A percentile compares a stretch with the other conserved stretches of the same genome.
Conservation (phyloP, 306 rosid genomes). For the Quercus ilex region DNA sequence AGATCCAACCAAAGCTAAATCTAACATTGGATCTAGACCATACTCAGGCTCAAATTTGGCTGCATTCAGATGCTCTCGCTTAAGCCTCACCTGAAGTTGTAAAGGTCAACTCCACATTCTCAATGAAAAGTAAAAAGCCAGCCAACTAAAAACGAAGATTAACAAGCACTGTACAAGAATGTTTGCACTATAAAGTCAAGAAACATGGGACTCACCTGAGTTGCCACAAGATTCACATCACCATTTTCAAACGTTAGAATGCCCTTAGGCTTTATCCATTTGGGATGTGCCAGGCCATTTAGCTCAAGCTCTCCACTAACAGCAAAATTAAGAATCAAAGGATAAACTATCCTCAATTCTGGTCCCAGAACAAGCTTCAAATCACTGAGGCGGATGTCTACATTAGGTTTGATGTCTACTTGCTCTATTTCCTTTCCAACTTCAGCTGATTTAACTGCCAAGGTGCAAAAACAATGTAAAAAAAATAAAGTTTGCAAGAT, state of each 20-base stretch:
- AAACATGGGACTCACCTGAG: constrained; percentile 62
- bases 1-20: constrained; percentile 82
- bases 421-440: constrained; percentile 55
- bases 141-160: not conserved
- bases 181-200: not conserved
- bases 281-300: constrained; percentile 79
- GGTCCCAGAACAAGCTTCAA: constrained; percentile 91
- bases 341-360: constrained; percentile 84
- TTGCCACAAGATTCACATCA: constrained; percentile 90
- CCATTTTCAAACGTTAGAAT: constrained; percentile 80
- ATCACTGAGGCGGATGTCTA: constrained; percentile 69
- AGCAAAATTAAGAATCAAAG: constrained; percentile 74
- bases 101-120: constrained; percentile 20
- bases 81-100: constrained; percentile 75
- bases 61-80: constrained; percentile 72
- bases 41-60: constrained; percentile 93
- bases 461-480: constrained; percentile 19
- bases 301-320: constrained; percentile 92
- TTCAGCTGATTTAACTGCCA: constrained; percentile 49
- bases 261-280: constrained; percentile 77
- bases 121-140: constrained; percentile 18
- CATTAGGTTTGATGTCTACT: constrained; percentile 54
- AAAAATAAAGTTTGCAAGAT: not conserved
- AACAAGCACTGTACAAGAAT: constrained; percentile 12
- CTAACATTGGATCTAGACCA: constrained; percentile 92